phyloP scores from a whole-genome alignment of 1,284 basidiomycete species.

The Rhodotorula glutinis region DNA sequence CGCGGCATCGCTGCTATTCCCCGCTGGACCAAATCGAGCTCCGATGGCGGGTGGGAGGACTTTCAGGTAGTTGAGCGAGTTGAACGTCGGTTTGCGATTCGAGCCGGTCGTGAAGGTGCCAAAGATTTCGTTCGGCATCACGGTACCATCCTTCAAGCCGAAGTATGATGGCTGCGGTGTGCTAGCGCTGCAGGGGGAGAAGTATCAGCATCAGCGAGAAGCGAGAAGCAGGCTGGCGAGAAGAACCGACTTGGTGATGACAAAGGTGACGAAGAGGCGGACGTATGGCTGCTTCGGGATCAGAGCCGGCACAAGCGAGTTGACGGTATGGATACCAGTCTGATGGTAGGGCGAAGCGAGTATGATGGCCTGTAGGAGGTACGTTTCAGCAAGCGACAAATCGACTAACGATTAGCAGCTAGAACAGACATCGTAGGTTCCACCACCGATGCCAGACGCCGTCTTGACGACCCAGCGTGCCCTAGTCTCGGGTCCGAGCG shows the following conservation, averaged over 20 bases:
- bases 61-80: slow-evolving; percentile 82
- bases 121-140: slow-evolving; percentile 63
- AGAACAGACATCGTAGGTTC: slow-evolving; percentile 29
- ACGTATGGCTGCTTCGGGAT: slow-evolving; percentile 72
- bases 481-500: background rate
- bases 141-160: slow-evolving; percentile 53
- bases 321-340: slow-evolving; percentile 51
- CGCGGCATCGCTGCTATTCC: background rate
- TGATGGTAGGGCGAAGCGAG: slow-evolving; percentile 72
- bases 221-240: too few relatives aligned
- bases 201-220: too few relatives aligned
- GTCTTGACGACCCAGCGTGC: slow-evolving; percentile 36
- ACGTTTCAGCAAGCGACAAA: background rate
- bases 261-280: slow-evolving; percentile 80
- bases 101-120: slow-evolving; percentile 61
- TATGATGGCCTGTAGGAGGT: slow-evolving; percentile 56
- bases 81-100: slow-evolving; percentile 70
- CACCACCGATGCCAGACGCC: slow-evolving; percentile 18
- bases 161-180: slow-evolving; percentile 70
- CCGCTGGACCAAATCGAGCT: background rate
- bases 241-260: slow-evolving; percentile 62
- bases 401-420: background rate
- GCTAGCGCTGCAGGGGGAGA: slow-evolving; percentile 48
- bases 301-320: slow-evolving; percentile 46
- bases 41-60: slow-evolving; percentile 47